Evolutionary conservation across 139 green algal species (phyloP), one percentile per base, ranked within the genome.

Genomic region (Protoeuglena noctilucae): DNA sequence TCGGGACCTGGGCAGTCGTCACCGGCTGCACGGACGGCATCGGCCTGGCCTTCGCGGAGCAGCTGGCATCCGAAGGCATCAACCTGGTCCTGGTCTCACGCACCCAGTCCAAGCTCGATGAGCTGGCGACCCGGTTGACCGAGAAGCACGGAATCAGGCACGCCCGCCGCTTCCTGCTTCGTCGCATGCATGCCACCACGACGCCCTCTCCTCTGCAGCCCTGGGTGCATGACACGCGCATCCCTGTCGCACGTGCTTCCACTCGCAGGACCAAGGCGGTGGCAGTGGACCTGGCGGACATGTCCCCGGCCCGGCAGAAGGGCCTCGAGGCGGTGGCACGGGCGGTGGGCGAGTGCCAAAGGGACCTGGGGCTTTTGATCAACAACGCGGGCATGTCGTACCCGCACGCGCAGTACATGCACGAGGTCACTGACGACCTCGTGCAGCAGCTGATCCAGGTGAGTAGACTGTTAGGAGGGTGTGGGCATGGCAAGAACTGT

Each of bases 341-440:
- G n/a, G n/a, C n/a, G n/a, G n/a, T n/a, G n/a, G n/a, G n/a, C n/a
- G n/a, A n/a, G n/a, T n/a, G n/a, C n/a, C n/a, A n/a, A n/a, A n/a
- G n/a, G n/a, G n/a, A n/a, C n/a, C 64, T 93, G 9, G 83, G 79
- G 22, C 43, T 93, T 9, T 75, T 93, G 19, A 65, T 93, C 26
- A 93, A 93, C 70, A 93, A 93, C 51, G 83, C 78, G 5, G 83
- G 83, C 18, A 57, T 88, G 59, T 83, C 71, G 0, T 89, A 93
- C 51, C 74, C 81, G 40, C 70, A 93, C 57, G 68, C 79, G 12
- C 66, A 86, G 41, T 87, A 75, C 58, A 63, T 81, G n/a, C 51
- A 84, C 24, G 40, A 55, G 23, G 25, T 86, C 0, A 57, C 68
- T 28, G 59, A 68, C 14, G 31, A 68, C 22, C 25, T 54, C 4